Evolutionary conservation across 106 monocot species (phyloP).

Genomic region (Triglochin maritima): DNA sequence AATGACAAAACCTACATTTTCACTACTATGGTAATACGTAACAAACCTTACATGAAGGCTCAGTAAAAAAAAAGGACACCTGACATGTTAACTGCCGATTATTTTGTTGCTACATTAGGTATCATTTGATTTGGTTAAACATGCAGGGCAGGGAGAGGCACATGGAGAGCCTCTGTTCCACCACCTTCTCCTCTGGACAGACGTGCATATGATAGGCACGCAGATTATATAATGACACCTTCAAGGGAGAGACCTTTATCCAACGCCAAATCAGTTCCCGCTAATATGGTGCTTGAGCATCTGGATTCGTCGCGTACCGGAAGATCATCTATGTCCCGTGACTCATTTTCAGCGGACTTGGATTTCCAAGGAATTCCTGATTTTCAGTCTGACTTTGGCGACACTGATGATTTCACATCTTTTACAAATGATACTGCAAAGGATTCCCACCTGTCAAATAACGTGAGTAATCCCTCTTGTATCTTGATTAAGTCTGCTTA

Average conservation of each 20-base stretch:
- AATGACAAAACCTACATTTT: too few species aligned
- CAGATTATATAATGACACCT: slow-evolving; percentile 9
- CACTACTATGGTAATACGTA: too few species aligned
- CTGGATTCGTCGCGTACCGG: background rate
- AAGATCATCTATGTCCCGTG: background rate
- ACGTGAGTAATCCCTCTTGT: too few species aligned
- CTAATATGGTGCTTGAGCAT: background rate
- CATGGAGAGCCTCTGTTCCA: background rate
- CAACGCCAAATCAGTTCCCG: background rate
- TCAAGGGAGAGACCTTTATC: slow-evolving; percentile 8
- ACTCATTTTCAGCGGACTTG: slow-evolving; percentile 14
- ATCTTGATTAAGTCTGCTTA: too few species aligned
- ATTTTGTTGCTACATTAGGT: too few species aligned
- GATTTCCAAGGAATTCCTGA: slow-evolving; percentile 4
- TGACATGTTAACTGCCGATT: too few species aligned
- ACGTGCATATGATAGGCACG: background rate
- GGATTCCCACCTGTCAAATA: background rate
- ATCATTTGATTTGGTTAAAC: too few species aligned
- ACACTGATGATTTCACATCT: slow-evolving; percentile 5
- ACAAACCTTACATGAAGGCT: too few species aligned
- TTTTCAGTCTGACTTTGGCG: slow-evolving; percentile 8
- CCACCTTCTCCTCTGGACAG: background rate
- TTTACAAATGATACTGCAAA: background rate
- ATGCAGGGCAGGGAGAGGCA: background rate
- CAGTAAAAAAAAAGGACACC: too few species aligned